Percentiles rank a stretch among this genome's conserved stretches.
These are phyloP conservation scores for Zalaria sp. DNA, from an alignment of 2,329 filamentous ascomycete species.

Conservation along the genomic window DNA sequence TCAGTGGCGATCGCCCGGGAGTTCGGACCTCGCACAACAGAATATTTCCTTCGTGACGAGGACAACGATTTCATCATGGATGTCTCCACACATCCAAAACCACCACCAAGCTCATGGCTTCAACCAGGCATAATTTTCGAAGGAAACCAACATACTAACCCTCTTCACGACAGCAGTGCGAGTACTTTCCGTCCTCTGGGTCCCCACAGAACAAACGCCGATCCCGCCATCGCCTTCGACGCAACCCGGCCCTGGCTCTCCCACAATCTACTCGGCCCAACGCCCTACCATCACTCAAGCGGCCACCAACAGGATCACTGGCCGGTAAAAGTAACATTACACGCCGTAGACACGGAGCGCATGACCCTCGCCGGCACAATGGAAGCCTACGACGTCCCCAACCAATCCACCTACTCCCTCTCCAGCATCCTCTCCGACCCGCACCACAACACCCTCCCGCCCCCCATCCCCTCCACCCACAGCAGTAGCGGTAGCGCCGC, in stretches of 20 bases:
- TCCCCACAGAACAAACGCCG: background rate
- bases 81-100: conserved; percentile 34
- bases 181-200: background rate
- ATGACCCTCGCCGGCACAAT: conserved; percentile 55
- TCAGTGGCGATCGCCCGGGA: conserved; percentile 38
- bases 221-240: conserved; percentile 15
- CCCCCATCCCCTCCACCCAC: conserved; percentile 6
- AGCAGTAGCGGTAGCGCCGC: background rate
- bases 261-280: conserved; percentile 10
- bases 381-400: conserved; percentile 55
- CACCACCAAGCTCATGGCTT: conserved; percentile 46
- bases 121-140: conserved; percentile 45
- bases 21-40: conserved; percentile 37
- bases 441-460: background rate
- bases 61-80: conserved; percentile 45
- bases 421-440: conserved; percentile 11
- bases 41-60: conserved; percentile 34
- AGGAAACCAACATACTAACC: conserved; percentile 45
- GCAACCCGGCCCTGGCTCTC: conserved; percentile 24
- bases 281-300: background rate
- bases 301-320: conserved; percentile 38
- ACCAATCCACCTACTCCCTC: conserved; percentile 20
- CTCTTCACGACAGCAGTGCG: conserved; percentile 2
- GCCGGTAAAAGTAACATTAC: conserved; percentile 54
- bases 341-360: conserved; percentile 43